phyloP scores from a whole-genome alignment of 2,329 filamentous ascomycete genomes.

The Venturia carpophila region DNA sequence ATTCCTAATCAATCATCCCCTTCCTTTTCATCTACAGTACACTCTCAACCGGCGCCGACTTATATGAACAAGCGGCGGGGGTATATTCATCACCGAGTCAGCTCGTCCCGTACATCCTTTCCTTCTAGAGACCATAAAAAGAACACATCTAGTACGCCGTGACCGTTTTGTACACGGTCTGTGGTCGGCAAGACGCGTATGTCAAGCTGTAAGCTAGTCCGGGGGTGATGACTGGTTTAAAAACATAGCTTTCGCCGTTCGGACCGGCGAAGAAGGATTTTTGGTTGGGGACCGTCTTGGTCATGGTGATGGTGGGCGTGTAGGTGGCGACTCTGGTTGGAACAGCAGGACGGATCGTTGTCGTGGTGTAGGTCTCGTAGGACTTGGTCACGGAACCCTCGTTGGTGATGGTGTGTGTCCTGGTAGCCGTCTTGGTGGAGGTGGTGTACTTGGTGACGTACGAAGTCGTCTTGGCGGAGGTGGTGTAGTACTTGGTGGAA shows the following conservation, averaged over 20 bases:
- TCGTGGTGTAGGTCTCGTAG: neutral
- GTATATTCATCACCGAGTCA: neutral
- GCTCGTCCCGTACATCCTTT: neutral
- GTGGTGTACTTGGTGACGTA: constrained; percentile 7
- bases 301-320: neutral
- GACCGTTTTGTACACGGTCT: neutral
- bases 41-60: neutral
- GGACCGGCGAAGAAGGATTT: neutral
- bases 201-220: neutral
- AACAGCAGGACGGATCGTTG: neutral
- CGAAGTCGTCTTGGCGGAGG: neutral
- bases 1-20: neutral
- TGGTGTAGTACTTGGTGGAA: constrained; percentile 6
- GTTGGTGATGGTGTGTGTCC: neutral
- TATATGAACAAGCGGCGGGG: neutral
- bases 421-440: neutral
- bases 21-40: neutral
- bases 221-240: neutral
- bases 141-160: neutral
- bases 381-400: constrained; percentile 4
- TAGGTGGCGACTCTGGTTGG: neutral
- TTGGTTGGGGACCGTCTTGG: neutral
- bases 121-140: neutral
- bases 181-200: neutral
- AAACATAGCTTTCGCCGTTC: neutral